Conservation (phyloP, 179 eudicot genomes). For the Patellifolia procumbens region DNA sequence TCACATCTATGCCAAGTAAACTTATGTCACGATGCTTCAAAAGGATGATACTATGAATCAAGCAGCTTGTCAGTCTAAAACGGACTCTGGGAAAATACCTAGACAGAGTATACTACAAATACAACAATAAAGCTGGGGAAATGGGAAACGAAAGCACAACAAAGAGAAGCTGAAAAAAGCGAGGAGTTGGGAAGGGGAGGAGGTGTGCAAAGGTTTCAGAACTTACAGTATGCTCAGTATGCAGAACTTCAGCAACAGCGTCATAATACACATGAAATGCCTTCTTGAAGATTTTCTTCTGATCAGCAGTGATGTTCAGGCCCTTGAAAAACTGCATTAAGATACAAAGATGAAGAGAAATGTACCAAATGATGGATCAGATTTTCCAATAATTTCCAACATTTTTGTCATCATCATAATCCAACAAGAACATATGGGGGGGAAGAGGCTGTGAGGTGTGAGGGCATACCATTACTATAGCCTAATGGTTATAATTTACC, state of each 20-base stretch:
- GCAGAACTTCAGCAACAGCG: slow-evolving; percentile 75
- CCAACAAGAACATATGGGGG: neutral
- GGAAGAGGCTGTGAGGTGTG: no score
- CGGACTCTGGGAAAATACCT: neutral
- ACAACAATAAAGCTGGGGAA: neutral
- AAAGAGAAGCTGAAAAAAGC: neutral
- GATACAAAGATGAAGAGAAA: slow-evolving; percentile 12
- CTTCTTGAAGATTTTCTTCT: slow-evolving; percentile 81
- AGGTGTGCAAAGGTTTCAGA: slow-evolving; percentile 5
- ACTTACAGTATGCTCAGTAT: slow-evolving; percentile 87
- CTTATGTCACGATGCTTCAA: no score
- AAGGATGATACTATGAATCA: no score
- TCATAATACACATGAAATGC: slow-evolving; percentile 75
- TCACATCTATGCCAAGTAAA: no score
- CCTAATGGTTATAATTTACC: neutral
- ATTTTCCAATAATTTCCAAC: neutral
- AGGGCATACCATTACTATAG: neutral
- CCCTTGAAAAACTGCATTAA: slow-evolving; percentile 68
- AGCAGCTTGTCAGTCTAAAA: neutral
- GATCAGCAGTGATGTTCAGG: slow-evolving; percentile 76
- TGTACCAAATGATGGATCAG: slow-evolving; percentile 9
- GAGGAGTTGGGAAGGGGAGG: neutral
- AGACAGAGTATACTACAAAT: neutral
- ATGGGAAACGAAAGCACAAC: neutral
- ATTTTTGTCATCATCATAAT: neutral